A percentile compares a stretch with the other conserved stretches of the same genome.
Conservation (phyloP, 2,329 filamentous ascomycete genomes). For the Talaromyces atroroseus region DNA sequence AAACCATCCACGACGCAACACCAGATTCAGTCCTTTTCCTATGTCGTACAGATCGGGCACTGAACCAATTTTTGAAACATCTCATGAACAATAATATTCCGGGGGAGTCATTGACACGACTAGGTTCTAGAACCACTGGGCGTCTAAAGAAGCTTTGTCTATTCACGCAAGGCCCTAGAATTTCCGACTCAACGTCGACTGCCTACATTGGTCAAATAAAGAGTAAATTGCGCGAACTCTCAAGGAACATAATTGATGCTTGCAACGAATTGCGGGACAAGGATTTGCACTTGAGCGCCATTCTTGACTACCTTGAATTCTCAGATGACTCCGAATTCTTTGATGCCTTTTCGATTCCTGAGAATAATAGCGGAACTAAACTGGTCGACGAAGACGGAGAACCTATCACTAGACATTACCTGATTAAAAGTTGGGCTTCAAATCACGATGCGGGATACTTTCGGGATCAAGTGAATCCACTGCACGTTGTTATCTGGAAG, state of each 20-base stretch:
- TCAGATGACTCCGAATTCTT: slow-evolving; percentile 43
- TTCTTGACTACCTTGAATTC: slow-evolving; percentile 46
- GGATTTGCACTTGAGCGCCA: slow-evolving; percentile 1
- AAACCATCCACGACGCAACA: slow-evolving; percentile 46
- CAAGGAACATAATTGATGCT: slow-evolving; percentile 3
- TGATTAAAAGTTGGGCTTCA: neutral
- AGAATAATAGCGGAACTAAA: slow-evolving; percentile 29
- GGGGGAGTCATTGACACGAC: slow-evolving; percentile 46
- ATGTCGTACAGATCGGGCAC: slow-evolving; percentile 59
- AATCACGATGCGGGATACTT: neutral
- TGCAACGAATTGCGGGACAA: neutral
- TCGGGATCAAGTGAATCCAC: neutral
- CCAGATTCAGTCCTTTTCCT: slow-evolving; percentile 52
- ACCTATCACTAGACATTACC: neutral
- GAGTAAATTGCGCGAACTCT: slow-evolving; percentile 14
- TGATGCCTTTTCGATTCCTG: slow-evolving; percentile 50
- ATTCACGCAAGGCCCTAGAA: slow-evolving; percentile 29
- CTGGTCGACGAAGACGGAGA: neutral
- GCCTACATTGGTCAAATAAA: neutral
- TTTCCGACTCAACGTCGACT: neutral
- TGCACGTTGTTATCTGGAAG: neutral
- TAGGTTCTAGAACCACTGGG: slow-evolving; percentile 52
- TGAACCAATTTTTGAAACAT: slow-evolving; percentile 59
- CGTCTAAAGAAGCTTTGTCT: slow-evolving; percentile 26
- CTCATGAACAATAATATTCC: slow-evolving; percentile 38